Evolutionary conservation across 352 stramenopile genomes (phyloP), one percentile per base, ranked within the genome.

Genomic region (Thraustochytrium sp.): DNA sequence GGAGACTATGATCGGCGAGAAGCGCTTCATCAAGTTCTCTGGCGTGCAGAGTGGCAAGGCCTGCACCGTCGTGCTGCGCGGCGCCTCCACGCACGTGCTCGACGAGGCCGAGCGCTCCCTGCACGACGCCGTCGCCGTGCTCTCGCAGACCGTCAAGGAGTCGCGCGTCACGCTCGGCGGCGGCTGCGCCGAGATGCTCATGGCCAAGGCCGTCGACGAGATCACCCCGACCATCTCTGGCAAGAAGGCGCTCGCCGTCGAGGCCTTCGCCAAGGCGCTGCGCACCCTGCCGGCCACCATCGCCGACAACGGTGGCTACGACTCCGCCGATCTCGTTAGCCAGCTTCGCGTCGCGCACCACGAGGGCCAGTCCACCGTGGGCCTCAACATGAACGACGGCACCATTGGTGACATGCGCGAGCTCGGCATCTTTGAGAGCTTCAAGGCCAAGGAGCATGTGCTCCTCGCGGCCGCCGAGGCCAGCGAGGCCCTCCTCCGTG

Each of bases 101-200:
- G 97, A 99, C 62, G 97, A 99, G 88, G 97, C 97, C 0, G 96
- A 99, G 90, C 93, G 97, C 38, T 99, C 96, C 77, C 89, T 99
- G 23, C 97, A 99, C 87, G 97, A 99, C 87, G 97, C 97, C 38
- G 88, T 99, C 18, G 97, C 93, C 77, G 96, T 99, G 82, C 89
- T 99, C 9, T 94, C 92, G 26, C 93, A 98, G 86, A 99, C 96
- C 13, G 93, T 99, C 9, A 97, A 98, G 86, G 91, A 99, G 82
- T 96, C 96, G 56, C 90, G 95, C 84, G 97, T 94, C 38, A 93
- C 98, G 73, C 97, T 96, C 87, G 97, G 97, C 77, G 97, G 97
- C 61, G 97, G 97, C 38, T 98, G 94, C 88, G 97, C 93, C 37
- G 97, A 99, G 89, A 89, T 98, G 65, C 86, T 97, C 54, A 98